These are phyloP conservation scores for Arctium minus DNA, from an alignment of 129 eudicot genomes.

Conservation along the genomic window DNA sequence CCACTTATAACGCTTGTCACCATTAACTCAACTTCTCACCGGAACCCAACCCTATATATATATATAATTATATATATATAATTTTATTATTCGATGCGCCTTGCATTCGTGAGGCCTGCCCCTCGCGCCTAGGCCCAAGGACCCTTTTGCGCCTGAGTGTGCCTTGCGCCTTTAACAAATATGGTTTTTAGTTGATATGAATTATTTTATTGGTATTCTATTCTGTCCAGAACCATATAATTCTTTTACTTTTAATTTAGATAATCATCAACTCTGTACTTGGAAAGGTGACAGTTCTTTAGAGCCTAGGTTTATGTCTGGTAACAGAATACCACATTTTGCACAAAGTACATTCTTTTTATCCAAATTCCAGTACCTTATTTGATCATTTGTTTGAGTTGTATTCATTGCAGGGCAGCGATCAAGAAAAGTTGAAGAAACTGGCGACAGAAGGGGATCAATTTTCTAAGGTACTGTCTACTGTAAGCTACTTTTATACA, in stretches of 20 bases:
- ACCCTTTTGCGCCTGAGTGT: too few relatives aligned
- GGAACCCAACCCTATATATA: too few relatives aligned
- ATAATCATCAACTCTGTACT: background rate
- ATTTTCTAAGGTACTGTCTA: slow-evolving; percentile 34
- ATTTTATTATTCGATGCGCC: too few relatives aligned
- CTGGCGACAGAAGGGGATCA: slow-evolving; percentile 30
- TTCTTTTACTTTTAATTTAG: background rate
- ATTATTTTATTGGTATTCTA: background rate
- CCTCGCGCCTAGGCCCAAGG: too few relatives aligned
- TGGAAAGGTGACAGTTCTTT: background rate
- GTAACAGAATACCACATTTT: background rate
- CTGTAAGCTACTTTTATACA: background rate
- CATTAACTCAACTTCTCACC: too few relatives aligned
- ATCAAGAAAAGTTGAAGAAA: slow-evolving; percentile 68
- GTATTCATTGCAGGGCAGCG: slow-evolving; percentile 39
- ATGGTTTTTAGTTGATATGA: background rate
- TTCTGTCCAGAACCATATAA: background rate
- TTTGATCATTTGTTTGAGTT: slow-evolving; percentile 4
- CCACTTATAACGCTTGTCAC: too few relatives aligned
- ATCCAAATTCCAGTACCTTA: background rate
- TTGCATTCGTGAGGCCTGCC: too few relatives aligned
- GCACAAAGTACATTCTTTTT: background rate
- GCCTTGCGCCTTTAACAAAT: too few relatives aligned
- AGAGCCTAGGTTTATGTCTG: background rate
- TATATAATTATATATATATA: too few relatives aligned